Evolutionary conservation across 2,329 filamentous ascomycete species (phyloP).

Genomic region (Nannizziopsis barbatae): DNA sequence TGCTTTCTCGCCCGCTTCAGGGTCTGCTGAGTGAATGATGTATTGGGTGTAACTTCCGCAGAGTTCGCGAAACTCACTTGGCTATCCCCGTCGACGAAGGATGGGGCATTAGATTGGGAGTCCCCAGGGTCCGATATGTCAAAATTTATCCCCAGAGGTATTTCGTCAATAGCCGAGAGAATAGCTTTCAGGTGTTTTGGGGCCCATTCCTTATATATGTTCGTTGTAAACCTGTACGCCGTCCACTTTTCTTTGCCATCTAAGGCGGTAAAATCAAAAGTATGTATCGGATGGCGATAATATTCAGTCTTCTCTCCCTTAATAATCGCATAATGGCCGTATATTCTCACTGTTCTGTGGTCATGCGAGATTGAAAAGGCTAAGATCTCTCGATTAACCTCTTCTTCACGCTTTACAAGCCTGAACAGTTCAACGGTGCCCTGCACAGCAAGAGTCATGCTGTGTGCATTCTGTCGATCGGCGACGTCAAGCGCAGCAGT

Average conservation of each 20-base stretch:
- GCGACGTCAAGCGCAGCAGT: constrained; percentile 20
- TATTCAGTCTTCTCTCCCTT: constrained; percentile 9
- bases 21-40: constrained; percentile 9
- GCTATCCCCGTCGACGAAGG: constrained; percentile 4
- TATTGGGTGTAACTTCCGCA: constrained; percentile 9
- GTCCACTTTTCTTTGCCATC: constrained; percentile 30
- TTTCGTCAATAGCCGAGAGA: constrained; percentile 29
- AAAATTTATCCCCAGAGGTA: constrained; percentile 13
- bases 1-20: constrained; percentile 9
- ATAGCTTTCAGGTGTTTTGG: constrained; percentile 29
- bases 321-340: constrained; percentile 19
- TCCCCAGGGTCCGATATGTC: constrained; percentile 14
- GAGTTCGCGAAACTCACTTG: constrained; percentile 8
- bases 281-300: constrained; percentile 24
- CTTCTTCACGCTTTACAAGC: constrained; percentile 12
- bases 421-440: constrained; percentile 33
- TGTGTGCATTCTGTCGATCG: constrained; percentile 24
- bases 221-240: constrained; percentile 29
- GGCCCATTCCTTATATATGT: constrained; percentile 30
- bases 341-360: constrained; percentile 18
- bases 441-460: constrained; percentile 27
- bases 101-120: constrained; percentile 5
- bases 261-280: constrained; percentile 26
- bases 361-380: constrained; percentile 20
- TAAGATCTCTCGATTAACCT: constrained; percentile 18